Percentiles rank a stretch among this genome's conserved stretches.
These are phyloP conservation scores for Gnomoniopsis smithogilvyi DNA, from an alignment of 2,329 filamentous ascomycete genomes.

Conservation along the genomic window DNA sequence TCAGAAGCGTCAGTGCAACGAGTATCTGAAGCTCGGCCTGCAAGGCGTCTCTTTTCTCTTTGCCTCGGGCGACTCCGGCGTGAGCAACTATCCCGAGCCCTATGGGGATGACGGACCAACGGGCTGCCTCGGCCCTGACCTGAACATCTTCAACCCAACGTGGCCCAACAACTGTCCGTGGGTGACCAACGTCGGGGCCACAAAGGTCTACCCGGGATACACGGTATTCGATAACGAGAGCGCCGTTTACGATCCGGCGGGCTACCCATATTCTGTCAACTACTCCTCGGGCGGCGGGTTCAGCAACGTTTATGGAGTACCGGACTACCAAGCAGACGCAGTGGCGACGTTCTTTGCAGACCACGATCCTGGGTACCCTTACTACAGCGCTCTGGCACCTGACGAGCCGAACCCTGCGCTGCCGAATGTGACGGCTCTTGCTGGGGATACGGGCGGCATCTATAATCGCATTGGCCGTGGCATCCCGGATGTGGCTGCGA, in stretches of 20 bases:
- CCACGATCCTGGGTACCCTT: slow-evolving; percentile 16
- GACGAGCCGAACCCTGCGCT: slow-evolving; percentile 16
- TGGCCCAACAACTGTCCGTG: slow-evolving; percentile 50
- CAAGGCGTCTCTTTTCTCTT: slow-evolving; percentile 46
- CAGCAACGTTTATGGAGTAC: slow-evolving; percentile 40
- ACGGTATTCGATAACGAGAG: slow-evolving; percentile 19
- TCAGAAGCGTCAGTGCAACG: slow-evolving; percentile 47
- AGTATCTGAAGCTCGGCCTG: slow-evolving; percentile 50
- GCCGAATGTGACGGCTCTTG: slow-evolving; percentile 6
- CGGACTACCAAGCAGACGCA: slow-evolving; percentile 38
- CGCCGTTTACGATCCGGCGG: slow-evolving; percentile 3
- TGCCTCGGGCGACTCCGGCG: slow-evolving; percentile 46
- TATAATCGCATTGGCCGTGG: slow-evolving; percentile 23
- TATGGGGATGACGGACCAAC: slow-evolving; percentile 29
- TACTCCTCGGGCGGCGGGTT: slow-evolving; percentile 41
- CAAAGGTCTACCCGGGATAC: slow-evolving; percentile 9
- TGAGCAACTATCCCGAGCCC: slow-evolving; percentile 20
- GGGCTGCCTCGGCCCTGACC: slow-evolving; percentile 32
- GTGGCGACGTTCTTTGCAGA: slow-evolving; percentile 37
- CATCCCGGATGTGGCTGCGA: slow-evolving; percentile 25
- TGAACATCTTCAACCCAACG: slow-evolving; percentile 43
- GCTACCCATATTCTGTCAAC: background rate
- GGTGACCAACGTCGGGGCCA: slow-evolving; percentile 23
- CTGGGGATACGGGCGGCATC: background rate
- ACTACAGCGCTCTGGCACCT: slow-evolving; percentile 18